Percentiles rank a stretch among this genome's conserved stretches.
Evolutionary conservation across 208 protist genomes (phyloP).

Genomic region (Lotmaria passim): DNA sequence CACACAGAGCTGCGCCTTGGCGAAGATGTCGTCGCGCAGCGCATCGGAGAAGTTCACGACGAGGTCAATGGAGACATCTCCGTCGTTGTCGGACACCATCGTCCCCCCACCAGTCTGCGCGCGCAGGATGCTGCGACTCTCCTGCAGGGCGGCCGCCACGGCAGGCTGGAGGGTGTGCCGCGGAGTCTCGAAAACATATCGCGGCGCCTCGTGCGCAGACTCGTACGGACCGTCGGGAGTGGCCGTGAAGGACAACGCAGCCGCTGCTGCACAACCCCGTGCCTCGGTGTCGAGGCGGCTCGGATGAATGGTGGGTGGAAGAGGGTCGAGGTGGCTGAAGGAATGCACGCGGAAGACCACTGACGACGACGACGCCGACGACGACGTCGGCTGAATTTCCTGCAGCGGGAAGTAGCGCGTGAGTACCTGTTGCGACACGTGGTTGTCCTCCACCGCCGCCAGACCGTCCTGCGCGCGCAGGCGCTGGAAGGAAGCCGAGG

Average conservation of each 20-base stretch:
- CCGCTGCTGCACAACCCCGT: too few species aligned
- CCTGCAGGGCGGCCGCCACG: constrained; percentile 45
- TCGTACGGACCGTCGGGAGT: constrained; percentile 32
- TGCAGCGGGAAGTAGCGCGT: constrained; percentile 62
- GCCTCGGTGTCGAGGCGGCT: constrained; percentile 22
- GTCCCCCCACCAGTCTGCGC: background rate
- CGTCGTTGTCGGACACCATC: background rate
- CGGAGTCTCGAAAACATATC: constrained; percentile 70
- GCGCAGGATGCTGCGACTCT: constrained; percentile 25
- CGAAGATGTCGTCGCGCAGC: constrained; percentile 60
- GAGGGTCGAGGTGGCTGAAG: constrained; percentile 75
- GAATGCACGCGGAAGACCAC: constrained; percentile 63
- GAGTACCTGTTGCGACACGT: constrained; percentile 32
- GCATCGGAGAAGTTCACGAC: constrained; percentile 48
- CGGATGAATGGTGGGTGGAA: constrained; percentile 39
- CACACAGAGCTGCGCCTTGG: constrained; percentile 71
- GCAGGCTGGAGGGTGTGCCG: constrained; percentile 52
- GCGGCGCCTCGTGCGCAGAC: constrained; percentile 28
- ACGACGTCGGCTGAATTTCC: constrained; percentile 41
- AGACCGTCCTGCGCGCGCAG: constrained; percentile 35
- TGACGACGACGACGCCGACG: constrained; percentile 9
- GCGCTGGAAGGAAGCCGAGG: constrained; percentile 51
- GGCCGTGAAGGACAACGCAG: constrained; percentile 23
- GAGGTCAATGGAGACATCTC: constrained; percentile 48
- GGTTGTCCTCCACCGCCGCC: constrained; percentile 33